phyloP scores from a whole-genome alignment of 192 early-diverging fungal species.

The Endogone sp. region DNA sequence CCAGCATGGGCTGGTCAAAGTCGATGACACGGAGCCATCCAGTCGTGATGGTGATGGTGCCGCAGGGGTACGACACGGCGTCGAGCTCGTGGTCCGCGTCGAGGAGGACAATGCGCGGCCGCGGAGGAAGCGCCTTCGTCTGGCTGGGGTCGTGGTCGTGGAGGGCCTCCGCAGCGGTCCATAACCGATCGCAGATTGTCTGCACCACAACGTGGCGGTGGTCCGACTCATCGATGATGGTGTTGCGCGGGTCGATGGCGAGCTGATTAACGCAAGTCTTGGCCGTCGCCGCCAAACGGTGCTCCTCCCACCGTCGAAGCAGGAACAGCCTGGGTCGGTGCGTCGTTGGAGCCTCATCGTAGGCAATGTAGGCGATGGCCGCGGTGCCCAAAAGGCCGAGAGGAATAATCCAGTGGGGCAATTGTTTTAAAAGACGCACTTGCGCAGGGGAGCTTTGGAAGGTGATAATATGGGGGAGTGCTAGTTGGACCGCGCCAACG shows the following conservation, averaged over 20 bases:
- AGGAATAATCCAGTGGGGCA: neutral
- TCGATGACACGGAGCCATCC: slow-evolving; percentile 18
- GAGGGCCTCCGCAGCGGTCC: neutral
- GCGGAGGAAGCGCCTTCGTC: neutral
- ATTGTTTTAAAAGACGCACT: neutral
- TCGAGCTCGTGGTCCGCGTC: neutral
- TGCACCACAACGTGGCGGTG: neutral
- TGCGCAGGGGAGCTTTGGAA: neutral
- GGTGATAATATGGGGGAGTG: neutral
- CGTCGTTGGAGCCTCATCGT: neutral
- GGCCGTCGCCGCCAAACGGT: neutral
- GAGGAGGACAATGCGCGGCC: neutral
- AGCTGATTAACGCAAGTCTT: neutral
- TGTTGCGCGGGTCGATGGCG: neutral
- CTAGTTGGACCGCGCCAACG: neutral
- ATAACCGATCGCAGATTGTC: neutral
- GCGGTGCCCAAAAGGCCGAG: neutral
- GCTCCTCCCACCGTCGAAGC: neutral
- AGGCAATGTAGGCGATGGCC: neutral
- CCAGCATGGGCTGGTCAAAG: slow-evolving; percentile 12
- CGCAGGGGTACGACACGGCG: neutral
- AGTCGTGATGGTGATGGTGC: neutral
- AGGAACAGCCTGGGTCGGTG: neutral
- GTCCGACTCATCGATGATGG: neutral
- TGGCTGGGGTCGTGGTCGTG: neutral